Conservation (phyloP, 768 basidiomycete genomes). For the Tephrocybe sp. region DNA sequence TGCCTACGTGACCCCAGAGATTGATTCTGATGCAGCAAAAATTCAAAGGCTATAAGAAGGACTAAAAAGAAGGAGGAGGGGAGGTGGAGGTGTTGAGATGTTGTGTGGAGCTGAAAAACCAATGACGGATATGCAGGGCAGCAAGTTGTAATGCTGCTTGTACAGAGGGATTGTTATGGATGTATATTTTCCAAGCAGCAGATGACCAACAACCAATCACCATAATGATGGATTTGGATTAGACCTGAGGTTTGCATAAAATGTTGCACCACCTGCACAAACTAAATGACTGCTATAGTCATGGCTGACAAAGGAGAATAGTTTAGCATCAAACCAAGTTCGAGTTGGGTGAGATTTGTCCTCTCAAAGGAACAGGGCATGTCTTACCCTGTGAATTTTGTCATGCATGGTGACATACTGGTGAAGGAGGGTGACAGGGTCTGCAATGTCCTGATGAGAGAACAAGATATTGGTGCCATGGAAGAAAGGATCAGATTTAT, state of each 20-base stretch:
- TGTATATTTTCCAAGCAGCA: neutral
- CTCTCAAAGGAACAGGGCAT: slow-evolving; percentile 20
- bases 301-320: slow-evolving; percentile 10
- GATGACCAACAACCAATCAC: neutral
- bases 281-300: neutral
- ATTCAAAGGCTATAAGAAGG: too few relatives aligned
- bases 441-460: slow-evolving; percentile 16
- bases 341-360: slow-evolving; percentile 19
- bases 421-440: slow-evolving; percentile 17
- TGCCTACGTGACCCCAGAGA: too few relatives aligned
- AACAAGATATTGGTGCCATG: slow-evolving; percentile 23
- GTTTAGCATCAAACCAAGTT: slow-evolving; percentile 21
- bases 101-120: too few relatives aligned
- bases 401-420: slow-evolving; percentile 16
- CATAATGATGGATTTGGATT: neutral
- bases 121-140: too few relatives aligned
- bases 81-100: too few relatives aligned
- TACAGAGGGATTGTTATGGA: neutral
- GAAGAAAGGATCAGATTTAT: slow-evolving; percentile 29
- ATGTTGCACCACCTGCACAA: neutral
- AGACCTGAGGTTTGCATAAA: neutral
- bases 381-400: slow-evolving; percentile 3
- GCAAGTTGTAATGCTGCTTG: neutral
- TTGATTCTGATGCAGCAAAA: too few relatives aligned
- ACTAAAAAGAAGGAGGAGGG: too few relatives aligned